Evolutionary conservation across 805 yeast genomes (phyloP), one percentile per base, ranked within the genome.

Genomic region (Saturnispora hagleri): DNA sequence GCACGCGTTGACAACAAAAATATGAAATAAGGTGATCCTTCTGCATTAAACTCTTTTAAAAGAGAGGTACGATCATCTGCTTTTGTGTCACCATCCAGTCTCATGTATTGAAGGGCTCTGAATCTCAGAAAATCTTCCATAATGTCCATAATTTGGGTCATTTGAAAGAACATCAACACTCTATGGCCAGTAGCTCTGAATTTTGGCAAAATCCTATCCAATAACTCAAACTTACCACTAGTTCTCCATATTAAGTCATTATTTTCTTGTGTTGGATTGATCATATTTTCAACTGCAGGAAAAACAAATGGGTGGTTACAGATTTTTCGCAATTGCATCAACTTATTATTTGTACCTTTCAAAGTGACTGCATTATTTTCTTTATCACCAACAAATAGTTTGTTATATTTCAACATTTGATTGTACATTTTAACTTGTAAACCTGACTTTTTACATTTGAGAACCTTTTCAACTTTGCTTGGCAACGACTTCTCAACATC

Each of bases 81-180:
- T 59, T 86, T 86, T 0, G 95, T 86, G 20, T 81, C 73, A 72
- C 95, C 95, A 71, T 86, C 95, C 54, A 86, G 73, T 69, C 93
- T 75, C 73, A 85, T 70, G 62, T 85, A 86, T 59, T 83, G 80
- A 76, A 86, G 69, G 43, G 75, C 80, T 57, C 77, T 74, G 68
- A 77, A 75, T 59, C 90, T 73, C 60, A 86, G 71, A 65, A 79
- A 86, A 66, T 86, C 95, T 66, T 86, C 95, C 89, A 86, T 86
- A 42, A 86, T 86, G 63, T 86, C 89, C 95, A 86, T 86, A 51
- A 86, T 87, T 62, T 84, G 89, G 0, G 95, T 86, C 95, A 86
- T 86, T 69, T 86, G 95, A 72, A 86, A 86, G 62, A 86, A 86
- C 67, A 86, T 82, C 66, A 86, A 74, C 3, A 86, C 89, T 63